A percentile compares a stretch with the other conserved stretches of the same genome.
Conservation (phyloP, 169 alveolate species). For the Plasmodium adleri region DNA sequence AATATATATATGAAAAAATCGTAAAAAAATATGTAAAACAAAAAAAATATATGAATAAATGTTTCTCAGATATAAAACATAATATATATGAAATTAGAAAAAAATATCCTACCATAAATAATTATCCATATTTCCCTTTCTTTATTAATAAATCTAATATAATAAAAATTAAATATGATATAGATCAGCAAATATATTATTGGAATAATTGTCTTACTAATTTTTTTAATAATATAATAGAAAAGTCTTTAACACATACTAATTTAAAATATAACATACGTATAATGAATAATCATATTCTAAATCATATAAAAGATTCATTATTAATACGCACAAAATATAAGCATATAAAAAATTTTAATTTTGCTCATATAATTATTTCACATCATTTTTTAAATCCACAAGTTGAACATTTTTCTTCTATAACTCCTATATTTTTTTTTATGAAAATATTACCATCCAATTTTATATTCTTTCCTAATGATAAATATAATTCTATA, state of each 20-base stretch:
- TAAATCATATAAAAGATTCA: slow-evolving; percentile 30
- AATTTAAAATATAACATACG: slow-evolving; percentile 25
- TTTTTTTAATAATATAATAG: slow-evolving; percentile 43
- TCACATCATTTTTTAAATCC: slow-evolving; percentile 31
- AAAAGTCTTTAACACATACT: slow-evolving; percentile 21
- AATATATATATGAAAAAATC: slow-evolving; percentile 4
- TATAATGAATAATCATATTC: slow-evolving; percentile 29
- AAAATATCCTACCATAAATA: background rate
- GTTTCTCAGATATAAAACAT: slow-evolving; percentile 18
- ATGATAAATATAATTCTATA: slow-evolving; percentile 5
- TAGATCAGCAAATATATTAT: slow-evolving; percentile 33
- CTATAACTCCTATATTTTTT: slow-evolving; percentile 21
- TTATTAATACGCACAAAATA: slow-evolving; percentile 6
- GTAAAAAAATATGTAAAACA: slow-evolving; percentile 24
- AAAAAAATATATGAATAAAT: slow-evolving; percentile 26
- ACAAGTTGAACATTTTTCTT: background rate
- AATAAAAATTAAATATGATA: slow-evolving; percentile 44
- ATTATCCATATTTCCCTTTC: slow-evolving; percentile 37
- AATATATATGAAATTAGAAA: slow-evolving; percentile 26
- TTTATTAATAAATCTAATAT: slow-evolving; percentile 39
- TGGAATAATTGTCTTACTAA: slow-evolving; percentile 59
- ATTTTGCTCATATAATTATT: slow-evolving; percentile 43
- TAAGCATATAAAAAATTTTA: background rate
- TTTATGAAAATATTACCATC: slow-evolving; percentile 29
- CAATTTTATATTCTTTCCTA: slow-evolving; percentile 15